These are phyloP conservation scores for Sicyos edulis DNA, from an alignment of 306 rosid species.

Conservation along the genomic window DNA sequence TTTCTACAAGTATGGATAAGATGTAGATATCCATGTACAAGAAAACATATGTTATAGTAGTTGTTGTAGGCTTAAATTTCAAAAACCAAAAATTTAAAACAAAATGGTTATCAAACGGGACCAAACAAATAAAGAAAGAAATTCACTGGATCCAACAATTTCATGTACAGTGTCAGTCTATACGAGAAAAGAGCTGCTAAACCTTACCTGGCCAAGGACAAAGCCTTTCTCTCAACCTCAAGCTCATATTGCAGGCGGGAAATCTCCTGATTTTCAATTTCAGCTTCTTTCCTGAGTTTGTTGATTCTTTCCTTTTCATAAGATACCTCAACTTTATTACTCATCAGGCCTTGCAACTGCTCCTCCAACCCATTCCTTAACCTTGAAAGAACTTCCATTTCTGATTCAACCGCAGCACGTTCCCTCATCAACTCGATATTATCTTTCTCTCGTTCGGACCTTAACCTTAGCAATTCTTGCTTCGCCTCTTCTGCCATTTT, in stretches of 20 bases:
- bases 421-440: conserved; percentile 58
- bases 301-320: conserved; percentile 70
- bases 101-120: no score
- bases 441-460: conserved; percentile 59
- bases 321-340: conserved; percentile 67
- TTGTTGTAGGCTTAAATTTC: no score
- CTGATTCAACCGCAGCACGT: conserved; percentile 72
- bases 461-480: conserved; percentile 68
- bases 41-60: no score
- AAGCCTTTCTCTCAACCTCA: conserved; percentile 92
- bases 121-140: not conserved
- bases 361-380: conserved; percentile 81
- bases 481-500: conserved; percentile 87
- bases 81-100: no score
- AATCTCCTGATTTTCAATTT: conserved; percentile 73
- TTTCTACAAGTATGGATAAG: no score
- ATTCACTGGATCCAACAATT: not conserved
- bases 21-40: no score
- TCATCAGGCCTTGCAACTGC: conserved; percentile 68
- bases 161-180: conserved; percentile 3
- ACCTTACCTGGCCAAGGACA: conserved; percentile 96
- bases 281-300: conserved; percentile 77
- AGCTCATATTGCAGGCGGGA: conserved; percentile 81
- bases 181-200: not conserved
- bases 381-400: conserved; percentile 76